Evolutionary conservation across 257 asterid species (phyloP).

Genomic region (Solanum phureja): DNA sequence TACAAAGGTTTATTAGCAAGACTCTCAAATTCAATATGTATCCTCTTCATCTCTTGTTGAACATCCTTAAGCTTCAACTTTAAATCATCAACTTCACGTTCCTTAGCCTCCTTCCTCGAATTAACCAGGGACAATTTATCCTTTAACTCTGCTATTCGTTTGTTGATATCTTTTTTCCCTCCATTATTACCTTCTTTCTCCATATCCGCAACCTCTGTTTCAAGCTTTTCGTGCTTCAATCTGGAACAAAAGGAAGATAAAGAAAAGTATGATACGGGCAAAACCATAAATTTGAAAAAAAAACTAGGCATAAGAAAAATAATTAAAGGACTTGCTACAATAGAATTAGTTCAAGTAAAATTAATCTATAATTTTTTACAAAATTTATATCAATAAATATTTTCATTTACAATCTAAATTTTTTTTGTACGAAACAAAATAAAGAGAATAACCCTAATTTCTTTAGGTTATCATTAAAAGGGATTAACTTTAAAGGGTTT

Average conservation of each 20-base stretch:
- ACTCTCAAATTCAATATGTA: constrained; percentile 15
- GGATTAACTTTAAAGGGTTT: background rate
- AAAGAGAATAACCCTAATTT: background rate
- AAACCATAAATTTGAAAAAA: too few relatives aligned
- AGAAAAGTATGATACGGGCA: background rate
- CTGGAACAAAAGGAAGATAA: background rate
- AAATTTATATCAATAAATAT: background rate
- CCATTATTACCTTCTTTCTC: constrained; percentile 17
- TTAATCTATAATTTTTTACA: background rate
- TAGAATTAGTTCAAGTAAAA: background rate
- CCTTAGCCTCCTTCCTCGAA: constrained; percentile 23
- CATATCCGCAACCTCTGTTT: background rate
- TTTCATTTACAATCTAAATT: background rate
- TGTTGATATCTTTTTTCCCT: constrained; percentile 30
- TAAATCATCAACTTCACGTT: constrained; percentile 19
- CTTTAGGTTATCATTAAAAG: background rate
- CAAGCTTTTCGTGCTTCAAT: constrained; percentile 18
- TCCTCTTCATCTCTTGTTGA: constrained; percentile 7
- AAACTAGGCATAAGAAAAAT: background rate
- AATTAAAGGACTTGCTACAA: background rate
- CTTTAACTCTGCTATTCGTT: constrained; percentile 30
- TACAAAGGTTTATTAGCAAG: background rate
- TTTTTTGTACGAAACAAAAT: background rate
- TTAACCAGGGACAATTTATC: constrained; percentile 19
- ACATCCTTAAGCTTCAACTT: constrained; percentile 16